Conservation (phyloP, 768 basidiomycete genomes). For the Kwoniella botswanensis region DNA sequence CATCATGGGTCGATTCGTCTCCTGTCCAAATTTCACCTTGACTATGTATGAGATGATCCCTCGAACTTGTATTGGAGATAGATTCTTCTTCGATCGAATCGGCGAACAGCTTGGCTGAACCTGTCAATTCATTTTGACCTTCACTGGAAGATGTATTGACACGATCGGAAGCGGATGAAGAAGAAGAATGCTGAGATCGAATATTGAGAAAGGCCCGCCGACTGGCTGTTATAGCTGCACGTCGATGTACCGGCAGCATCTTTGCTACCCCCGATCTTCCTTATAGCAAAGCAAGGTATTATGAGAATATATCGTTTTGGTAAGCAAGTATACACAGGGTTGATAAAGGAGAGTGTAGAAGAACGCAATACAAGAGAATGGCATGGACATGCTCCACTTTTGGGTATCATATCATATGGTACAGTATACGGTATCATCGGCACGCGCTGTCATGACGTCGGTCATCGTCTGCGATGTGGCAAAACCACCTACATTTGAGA, state of each 20-base stretch:
- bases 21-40: slow-evolving; percentile 76
- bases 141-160: not conserved
- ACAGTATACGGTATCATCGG: not conserved
- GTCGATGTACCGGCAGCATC: slow-evolving; percentile 3
- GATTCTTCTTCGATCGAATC: slow-evolving; percentile 64
- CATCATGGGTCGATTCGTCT: slow-evolving; percentile 72
- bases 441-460: not conserved
- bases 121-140: slow-evolving; percentile 22
- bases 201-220: too few relatives aligned
- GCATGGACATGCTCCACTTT: not conserved
- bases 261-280: not conserved
- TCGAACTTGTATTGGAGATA: slow-evolving; percentile 22
- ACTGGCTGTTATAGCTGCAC: not conserved
- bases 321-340: not conserved
- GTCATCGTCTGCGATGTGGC: not conserved
- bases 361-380: not conserved
- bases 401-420: not conserved
- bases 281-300: not conserved
- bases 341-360: not conserved
- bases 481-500: not conserved
- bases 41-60: slow-evolving; percentile 58
- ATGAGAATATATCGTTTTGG: not conserved
- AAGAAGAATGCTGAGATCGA: slow-evolving; percentile 1
- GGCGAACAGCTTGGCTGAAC: slow-evolving; percentile 67
- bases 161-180: not conserved